Base-by-base conservation (phyloP, 2,329 filamentous ascomycete genomes). In the Cercospora brassicicola region DNA sequence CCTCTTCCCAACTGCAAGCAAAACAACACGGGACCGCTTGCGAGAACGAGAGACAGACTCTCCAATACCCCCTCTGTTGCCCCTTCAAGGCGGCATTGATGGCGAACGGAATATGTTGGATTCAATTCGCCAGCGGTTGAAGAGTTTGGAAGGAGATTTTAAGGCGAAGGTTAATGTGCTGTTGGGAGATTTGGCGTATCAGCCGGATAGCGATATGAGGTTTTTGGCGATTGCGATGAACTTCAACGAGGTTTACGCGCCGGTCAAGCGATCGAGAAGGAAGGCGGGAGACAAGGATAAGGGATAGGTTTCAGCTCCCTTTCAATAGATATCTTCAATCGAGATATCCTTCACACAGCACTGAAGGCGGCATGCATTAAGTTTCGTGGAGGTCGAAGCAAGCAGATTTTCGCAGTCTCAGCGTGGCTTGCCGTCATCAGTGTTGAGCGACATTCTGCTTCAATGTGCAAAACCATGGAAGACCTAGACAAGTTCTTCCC, bases 161-260 rank as follows among this genome's bases (percentile, higher is more conserved):
- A 87, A 88, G 69, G 85, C 87, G 0, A 87, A 91, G 30, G 86
- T 98, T 59, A 93, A 93, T 78, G 84, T 94, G 48, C 82, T 99
- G 64, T 83, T 99, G 3, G 93, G 95, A 13, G 96, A 99, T 78
- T 80, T 99, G 71, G 91, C 93, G 8, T 94, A 96, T 81, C 94
- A 98, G 80, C 90, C 93, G 0, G 95, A 99, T 78, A 90, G 94
- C 62, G 95, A 99, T 79, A 92, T 99, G 89, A 87, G 94, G 64
- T 98, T 98, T 84, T 82, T 99, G 72, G 95, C 93, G 45, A 93
- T 98, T 57, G 92, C 95, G 48, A 98, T 99, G 93, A 99, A 98
- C 81, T 99, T 98, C 81, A 99, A 99, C 80, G 94, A 98, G 78
- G 91, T 96, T 28, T 98, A 98, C 80, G 88, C 92, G 80, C 91